Percentiles rank a stretch among this genome's conserved stretches.
These are phyloP conservation scores for Scutellaria baicalensis DNA, from an alignment of 257 asterid species.

Conservation along the genomic window DNA sequence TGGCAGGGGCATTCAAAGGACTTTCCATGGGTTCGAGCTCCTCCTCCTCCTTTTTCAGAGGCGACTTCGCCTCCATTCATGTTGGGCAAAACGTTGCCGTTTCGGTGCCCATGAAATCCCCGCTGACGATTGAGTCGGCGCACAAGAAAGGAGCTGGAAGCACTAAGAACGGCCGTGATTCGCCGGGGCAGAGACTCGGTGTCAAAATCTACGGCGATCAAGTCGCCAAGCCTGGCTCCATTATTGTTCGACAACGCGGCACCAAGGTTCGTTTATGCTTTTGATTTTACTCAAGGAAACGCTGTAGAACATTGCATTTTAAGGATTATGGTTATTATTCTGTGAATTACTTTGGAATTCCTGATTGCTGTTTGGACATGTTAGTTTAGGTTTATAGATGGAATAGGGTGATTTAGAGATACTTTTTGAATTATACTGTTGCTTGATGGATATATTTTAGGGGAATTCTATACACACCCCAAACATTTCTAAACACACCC, in stretches of 20 bases:
- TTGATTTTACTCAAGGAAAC: neutral
- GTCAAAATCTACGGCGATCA: constrained; percentile 92
- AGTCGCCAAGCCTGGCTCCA: constrained; percentile 82
- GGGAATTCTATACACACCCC: too few relatives aligned
- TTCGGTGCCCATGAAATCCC: constrained; percentile 51
- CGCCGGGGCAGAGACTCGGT: constrained; percentile 95
- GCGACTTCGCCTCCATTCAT: constrained; percentile 46
- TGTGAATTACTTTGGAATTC: neutral
- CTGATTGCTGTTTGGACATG: neutral
- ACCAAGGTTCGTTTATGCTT: constrained; percentile 56
- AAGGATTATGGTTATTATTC: neutral
- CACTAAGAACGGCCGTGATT: constrained; percentile 95
- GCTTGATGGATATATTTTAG: neutral
- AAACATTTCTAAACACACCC: too few relatives aligned
- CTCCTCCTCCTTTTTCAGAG: constrained; percentile 43
- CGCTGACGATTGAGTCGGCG: constrained; percentile 74
- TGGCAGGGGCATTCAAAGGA: constrained; percentile 64
- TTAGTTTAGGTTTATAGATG: neutral
- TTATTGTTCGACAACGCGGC: constrained; percentile 91
- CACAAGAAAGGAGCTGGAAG: constrained; percentile 99
- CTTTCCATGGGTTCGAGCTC: constrained; percentile 60
- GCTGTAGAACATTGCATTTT: neutral
- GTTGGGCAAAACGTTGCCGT: constrained; percentile 30
- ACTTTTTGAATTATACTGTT: neutral
- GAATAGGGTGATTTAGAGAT: neutral